Evolutionary conservation across 306 rosid genomes (phyloP).

Genomic region (Sicyos edulis): DNA sequence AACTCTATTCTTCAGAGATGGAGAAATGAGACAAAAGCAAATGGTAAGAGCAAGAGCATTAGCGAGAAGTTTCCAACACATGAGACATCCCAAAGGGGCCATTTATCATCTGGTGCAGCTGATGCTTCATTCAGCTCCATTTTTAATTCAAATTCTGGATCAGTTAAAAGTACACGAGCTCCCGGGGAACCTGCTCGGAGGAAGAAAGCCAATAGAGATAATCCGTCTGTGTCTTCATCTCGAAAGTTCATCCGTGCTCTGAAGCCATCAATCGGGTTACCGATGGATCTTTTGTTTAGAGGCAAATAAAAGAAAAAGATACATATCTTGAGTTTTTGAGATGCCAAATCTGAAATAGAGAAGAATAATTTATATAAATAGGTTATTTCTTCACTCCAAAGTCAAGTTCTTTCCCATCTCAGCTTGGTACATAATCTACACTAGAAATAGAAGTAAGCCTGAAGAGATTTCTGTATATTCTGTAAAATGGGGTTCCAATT

Average conservation of each 20-base stretch:
- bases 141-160: conserved; percentile 45
- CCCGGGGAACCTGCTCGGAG: conserved; percentile 41
- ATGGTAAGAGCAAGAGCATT: conserved; percentile 39
- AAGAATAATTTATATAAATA: background rate
- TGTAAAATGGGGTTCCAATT: conserved; percentile 13
- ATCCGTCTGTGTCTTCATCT: conserved; percentile 32
- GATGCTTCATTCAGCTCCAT: conserved; percentile 51
- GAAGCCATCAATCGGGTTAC: conserved; percentile 61
- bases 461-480: conserved; percentile 15
- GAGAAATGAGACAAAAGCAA: conserved; percentile 63
- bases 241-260: conserved; percentile 58
- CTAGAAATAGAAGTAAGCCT: conserved; percentile 12
- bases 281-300: conserved; percentile 46
- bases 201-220: conserved; percentile 39
- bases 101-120: conserved; percentile 53
- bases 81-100: conserved; percentile 48
- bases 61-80: conserved; percentile 61
- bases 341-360: background rate
- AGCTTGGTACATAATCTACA: conserved; percentile 1
- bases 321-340: conserved; percentile 18
- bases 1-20: conserved; percentile 51
- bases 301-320: conserved; percentile 33
- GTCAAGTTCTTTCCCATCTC: background rate
- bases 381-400: background rate
- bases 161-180: conserved; percentile 35